phyloP scores from a whole-genome alignment of 495 filamentous ascomycete genomes.

The Acidomyces sp. region DNA sequence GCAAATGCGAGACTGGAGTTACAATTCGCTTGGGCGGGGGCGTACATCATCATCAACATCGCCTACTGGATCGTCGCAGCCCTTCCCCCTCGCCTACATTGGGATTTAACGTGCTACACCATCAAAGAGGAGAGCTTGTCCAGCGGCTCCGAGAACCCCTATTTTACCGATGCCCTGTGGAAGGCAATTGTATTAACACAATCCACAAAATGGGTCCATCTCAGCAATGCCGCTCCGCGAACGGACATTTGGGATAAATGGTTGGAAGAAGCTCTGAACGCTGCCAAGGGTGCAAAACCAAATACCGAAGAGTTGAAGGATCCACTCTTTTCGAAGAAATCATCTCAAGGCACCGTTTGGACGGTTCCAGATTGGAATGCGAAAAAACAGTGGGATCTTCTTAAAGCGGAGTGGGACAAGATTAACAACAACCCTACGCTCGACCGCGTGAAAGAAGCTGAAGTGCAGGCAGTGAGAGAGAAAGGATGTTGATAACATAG shows the following conservation, averaged over 20 bases:
- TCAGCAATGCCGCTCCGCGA: constrained; percentile 27
- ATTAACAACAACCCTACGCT: too few species aligned
- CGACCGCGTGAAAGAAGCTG: too few species aligned
- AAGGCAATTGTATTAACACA: constrained; percentile 32
- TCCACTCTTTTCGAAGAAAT: too few species aligned
- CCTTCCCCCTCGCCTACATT: constrained; percentile 29
- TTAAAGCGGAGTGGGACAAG: too few species aligned
- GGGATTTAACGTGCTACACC: constrained; percentile 31
- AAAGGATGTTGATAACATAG: too few species aligned
- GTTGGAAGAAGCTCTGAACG: constrained; percentile 30
- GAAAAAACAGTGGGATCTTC: too few species aligned
- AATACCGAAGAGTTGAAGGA: too few species aligned
- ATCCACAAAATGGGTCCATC: constrained; percentile 27
- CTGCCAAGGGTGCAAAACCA: too few species aligned
- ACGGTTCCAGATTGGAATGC: too few species aligned
- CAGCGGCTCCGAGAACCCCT: constrained; percentile 20
- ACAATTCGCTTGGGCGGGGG: constrained; percentile 32
- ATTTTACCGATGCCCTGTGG: constrained; percentile 35
- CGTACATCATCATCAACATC: constrained; percentile 35
- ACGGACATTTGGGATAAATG: constrained; percentile 31
- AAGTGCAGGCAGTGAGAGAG: too few species aligned
- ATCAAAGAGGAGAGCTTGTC: constrained; percentile 24
- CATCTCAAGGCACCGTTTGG: too few species aligned
- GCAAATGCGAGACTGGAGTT: constrained; percentile 31
- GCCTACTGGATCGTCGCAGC: constrained; percentile 37